Evolutionary conservation across 441 rosid species (phyloP).

Genomic region (Hura crepitans): DNA sequence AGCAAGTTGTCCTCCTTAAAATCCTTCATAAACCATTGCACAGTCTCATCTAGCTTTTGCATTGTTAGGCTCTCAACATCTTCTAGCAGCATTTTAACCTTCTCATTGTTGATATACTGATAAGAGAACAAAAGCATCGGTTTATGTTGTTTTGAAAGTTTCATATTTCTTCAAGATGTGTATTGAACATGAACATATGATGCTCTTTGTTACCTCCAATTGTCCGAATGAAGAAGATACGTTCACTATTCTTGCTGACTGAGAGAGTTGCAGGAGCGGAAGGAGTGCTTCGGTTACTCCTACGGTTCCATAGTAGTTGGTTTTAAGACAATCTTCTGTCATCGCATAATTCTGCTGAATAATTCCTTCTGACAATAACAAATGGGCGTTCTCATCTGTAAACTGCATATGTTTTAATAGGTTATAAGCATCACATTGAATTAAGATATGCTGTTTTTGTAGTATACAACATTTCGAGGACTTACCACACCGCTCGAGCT

Average conservation of each 20-base stretch:
- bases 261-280: background rate
- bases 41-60: background rate
- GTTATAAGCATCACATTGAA: too few species aligned
- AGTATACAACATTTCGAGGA: background rate
- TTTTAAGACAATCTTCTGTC: slow-evolving; percentile 2
- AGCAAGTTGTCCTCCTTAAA: background rate
- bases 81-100: background rate
- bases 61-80: background rate
- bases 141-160: background rate
- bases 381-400: background rate
- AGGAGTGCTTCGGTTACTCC: background rate
- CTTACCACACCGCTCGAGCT: background rate
- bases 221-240: background rate
- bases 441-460: too few species aligned
- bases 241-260: background rate
- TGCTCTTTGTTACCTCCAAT: background rate
- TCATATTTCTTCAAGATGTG: background rate
- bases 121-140: background rate
- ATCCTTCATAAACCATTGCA: background rate
- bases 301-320: slow-evolving; percentile 1
- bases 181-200: background rate
- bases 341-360: background rate
- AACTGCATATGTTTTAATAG: background rate
- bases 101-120: background rate
- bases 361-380: background rate